Evolutionary conservation across 2,329 filamentous ascomycete species (phyloP), one percentile per base, ranked within the genome.

Genomic region (Gliomastix tumulicola): DNA sequence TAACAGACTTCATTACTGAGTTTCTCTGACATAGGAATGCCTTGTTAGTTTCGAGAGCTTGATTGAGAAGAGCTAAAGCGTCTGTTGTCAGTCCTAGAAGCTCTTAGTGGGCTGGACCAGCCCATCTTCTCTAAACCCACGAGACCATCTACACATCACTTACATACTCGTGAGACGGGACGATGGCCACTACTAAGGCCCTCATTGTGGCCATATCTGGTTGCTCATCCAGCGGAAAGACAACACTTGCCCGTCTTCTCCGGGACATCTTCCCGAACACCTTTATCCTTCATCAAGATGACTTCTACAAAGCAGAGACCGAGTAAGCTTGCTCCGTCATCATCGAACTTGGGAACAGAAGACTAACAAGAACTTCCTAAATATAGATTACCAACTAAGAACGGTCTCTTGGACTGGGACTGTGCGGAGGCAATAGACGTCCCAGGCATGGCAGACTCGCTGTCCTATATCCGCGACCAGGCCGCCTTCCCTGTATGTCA

Each of bases 201-300:
- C 56, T 90, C 41, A 66, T 95, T 30, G 67, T 97, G 37, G 88
- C 81, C 41, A 79, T 97, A 40, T 94, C 87, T 27, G 92, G 92
- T 38, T 87, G 85, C 45, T 96, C 90, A 3, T 94, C 85, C 4
- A 90, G 85, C 49, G 92, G 92, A 41, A 98, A 98, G 67, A 97
- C 92, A 3, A 97, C 92, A 3, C 75, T 98, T 12, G 85, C 88
- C 16, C 78, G 90, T 3, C 71, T 96, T 11, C 70, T 98, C 15
- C 80, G 88, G 40, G 79, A 86, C 54, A 81, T 94, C 46, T 88
- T 96, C 51, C 81, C 81, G 8, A 68, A 72, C 46, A 72, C 79
- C 13, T 90, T 88, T 53, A 85, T 97, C 51, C 72, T 98, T 17
- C 92, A 98, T 57, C 80, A 95, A 57, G 92, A 98, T 65, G 92